phyloP scores from a whole-genome alignment of 106 monocot species.

The Acorus gramineus region DNA sequence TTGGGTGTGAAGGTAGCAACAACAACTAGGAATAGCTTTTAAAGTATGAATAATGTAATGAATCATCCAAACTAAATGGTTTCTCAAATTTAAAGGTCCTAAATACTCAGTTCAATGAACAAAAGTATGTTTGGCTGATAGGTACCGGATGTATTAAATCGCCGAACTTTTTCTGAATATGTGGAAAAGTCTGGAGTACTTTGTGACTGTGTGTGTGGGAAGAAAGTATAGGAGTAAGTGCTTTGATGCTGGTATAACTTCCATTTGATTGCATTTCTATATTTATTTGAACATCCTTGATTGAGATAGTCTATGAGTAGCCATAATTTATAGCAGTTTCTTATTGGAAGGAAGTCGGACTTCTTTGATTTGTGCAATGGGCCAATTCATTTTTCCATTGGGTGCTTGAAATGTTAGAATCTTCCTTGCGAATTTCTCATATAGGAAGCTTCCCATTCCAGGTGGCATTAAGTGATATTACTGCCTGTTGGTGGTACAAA shows the following conservation, averaged over 20 bases:
- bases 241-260: neutral
- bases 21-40: no score
- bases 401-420: constrained; percentile 5
- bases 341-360: constrained; percentile 3
- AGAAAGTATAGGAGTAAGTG: constrained; percentile 7
- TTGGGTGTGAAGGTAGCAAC: no score
- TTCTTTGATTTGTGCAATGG: neutral
- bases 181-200: no score
- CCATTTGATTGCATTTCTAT: neutral
- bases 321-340: neutral
- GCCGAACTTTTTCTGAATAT: no score
- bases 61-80: no score
- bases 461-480: constrained; percentile 90
- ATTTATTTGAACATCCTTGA: neutral
- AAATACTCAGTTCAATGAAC: no score
- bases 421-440: constrained; percentile 48
- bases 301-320: neutral
- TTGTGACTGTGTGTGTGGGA: neutral
- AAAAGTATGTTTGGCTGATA: no score
- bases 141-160: no score
- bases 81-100: no score
- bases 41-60: no score
- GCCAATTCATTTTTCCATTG: constrained; percentile 1
- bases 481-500: constrained; percentile 60
- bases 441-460: constrained; percentile 67